phyloP scores from a whole-genome alignment of 495 filamentous ascomycete genomes.

The Xylaria intraflava region DNA sequence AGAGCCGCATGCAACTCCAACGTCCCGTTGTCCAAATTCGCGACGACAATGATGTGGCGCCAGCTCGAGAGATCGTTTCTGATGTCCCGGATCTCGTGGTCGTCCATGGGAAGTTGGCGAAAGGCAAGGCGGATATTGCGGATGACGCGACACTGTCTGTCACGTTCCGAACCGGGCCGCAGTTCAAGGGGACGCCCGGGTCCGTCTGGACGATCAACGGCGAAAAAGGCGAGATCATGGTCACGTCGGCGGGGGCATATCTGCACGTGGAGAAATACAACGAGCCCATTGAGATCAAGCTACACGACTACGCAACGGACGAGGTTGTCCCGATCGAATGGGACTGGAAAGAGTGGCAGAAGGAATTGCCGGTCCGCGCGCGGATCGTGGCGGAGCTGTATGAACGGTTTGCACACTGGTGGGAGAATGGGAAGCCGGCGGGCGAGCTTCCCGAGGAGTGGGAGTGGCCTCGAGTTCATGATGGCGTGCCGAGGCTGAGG shows the following conservation, averaged over 20 bases:
- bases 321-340: constrained; percentile 37
- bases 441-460: constrained; percentile 16
- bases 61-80: constrained; percentile 24
- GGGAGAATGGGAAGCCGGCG: constrained; percentile 8
- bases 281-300: constrained; percentile 32
- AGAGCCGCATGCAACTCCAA: constrained; percentile 41
- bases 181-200: constrained; percentile 41
- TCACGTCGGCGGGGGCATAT: constrained; percentile 31
- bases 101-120: constrained; percentile 37
- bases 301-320: constrained; percentile 38
- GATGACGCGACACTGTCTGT: constrained; percentile 35
- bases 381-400: constrained; percentile 45
- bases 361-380: constrained; percentile 28
- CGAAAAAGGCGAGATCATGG: constrained; percentile 48
- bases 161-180: constrained; percentile 42
- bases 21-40: constrained; percentile 34
- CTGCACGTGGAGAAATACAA: constrained; percentile 31
- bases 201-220: constrained; percentile 51
- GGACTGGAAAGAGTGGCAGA: constrained; percentile 37
- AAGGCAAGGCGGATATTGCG: constrained; percentile 13
- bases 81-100: constrained; percentile 44
- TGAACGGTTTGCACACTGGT: constrained; percentile 38
- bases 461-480: constrained; percentile 18
- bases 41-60: constrained; percentile 16
- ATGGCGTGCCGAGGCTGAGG: constrained; percentile 19